phyloP scores from a whole-genome alignment of 2,329 filamentous ascomycete genomes.

The Aspergillus spinulosporus region DNA sequence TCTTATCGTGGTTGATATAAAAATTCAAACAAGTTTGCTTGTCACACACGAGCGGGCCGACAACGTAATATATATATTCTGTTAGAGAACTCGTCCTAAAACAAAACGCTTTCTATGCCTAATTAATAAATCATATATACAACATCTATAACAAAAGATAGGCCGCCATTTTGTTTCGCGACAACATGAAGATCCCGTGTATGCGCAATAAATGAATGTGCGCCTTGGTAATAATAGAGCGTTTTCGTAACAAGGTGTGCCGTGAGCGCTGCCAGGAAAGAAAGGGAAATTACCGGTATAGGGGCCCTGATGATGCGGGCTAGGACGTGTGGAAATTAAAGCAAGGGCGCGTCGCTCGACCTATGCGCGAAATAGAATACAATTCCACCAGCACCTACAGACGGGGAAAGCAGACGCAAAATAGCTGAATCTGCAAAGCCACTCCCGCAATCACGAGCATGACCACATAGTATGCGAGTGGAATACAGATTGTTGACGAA shows the following conservation, averaged over 20 bases:
- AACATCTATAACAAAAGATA: conserved; percentile 14
- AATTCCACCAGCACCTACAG: conserved; percentile 29
- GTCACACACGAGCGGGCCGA: not conserved
- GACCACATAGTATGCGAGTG: conserved; percentile 32
- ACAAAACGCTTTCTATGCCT: conserved; percentile 20
- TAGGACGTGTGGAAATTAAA: conserved; percentile 5
- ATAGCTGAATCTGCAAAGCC: conserved; percentile 12
- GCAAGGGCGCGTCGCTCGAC: not conserved
- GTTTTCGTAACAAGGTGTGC: conserved; percentile 20
- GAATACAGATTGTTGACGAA: conserved; percentile 8
- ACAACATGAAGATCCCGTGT: not conserved
- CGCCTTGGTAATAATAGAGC: conserved; percentile 26
- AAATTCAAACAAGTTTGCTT: not conserved
- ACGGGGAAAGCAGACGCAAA: conserved; percentile 18
- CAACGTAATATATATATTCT: not conserved
- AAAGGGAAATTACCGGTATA: conserved; percentile 8
- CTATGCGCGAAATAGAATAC: conserved; percentile 16
- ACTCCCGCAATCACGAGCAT: conserved; percentile 29
- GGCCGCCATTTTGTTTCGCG: conserved; percentile 4
- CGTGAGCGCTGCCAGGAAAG: conserved; percentile 3
- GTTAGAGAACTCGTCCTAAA: not conserved
- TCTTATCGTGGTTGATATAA: not conserved
- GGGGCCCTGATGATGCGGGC: not conserved
- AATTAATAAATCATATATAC: conserved; percentile 26
- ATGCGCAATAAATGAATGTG: not conserved